phyloP scores from a whole-genome alignment of 75 land plant species.

The Sequoiadendron giganteum region DNA sequence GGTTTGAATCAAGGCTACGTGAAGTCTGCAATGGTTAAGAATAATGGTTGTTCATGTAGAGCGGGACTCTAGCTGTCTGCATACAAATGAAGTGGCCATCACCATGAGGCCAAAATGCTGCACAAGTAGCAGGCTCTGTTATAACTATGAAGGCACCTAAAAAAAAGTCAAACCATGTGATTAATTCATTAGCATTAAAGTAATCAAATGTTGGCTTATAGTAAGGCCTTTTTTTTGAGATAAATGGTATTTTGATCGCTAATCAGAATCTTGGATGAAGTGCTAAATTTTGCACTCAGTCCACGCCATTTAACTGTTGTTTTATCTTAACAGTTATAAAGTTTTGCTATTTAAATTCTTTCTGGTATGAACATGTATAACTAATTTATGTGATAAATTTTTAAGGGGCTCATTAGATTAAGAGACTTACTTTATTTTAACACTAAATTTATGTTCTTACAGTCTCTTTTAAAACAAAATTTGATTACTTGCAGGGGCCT shows the following conservation, averaged over 20 bases:
- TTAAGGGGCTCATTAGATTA: neutral
- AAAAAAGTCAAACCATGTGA: neutral
- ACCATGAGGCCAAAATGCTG: neutral
- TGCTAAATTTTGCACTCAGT: neutral
- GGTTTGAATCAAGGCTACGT: neutral
- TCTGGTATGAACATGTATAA: neutral
- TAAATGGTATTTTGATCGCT: neutral
- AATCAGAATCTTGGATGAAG: neutral
- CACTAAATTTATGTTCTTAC: neutral
- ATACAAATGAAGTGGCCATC: neutral
- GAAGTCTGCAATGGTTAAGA: neutral
- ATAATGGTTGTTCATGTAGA: neutral
- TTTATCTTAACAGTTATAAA: neutral
- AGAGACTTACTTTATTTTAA: neutral
- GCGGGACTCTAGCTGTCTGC: neutral
- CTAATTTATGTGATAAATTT: neutral
- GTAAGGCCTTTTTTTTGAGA: neutral
- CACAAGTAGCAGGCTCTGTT: neutral
- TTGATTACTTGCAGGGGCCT: constrained; percentile 59
- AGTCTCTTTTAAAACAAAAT: neutral
- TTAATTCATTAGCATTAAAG: neutral
- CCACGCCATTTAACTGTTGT: neutral
- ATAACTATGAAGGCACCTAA: neutral
- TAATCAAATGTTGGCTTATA: neutral
- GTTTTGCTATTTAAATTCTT: neutral